Evolutionary conservation across 495 filamentous ascomycete genomes (phyloP).

Genomic region (Neurospora pannonica): DNA sequence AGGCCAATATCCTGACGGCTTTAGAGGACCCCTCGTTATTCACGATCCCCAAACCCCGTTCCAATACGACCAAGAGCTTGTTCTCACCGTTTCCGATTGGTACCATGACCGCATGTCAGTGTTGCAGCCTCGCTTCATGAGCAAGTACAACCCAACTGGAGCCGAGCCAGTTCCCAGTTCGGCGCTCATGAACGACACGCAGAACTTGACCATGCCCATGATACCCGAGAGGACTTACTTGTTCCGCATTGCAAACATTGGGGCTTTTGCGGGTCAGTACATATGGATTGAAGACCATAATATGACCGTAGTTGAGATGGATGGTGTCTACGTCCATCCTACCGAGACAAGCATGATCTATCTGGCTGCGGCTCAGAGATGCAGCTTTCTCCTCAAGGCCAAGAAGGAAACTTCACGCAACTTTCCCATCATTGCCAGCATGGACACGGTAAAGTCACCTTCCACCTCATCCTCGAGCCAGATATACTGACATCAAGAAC

Average conservation of each 20-base stretch:
- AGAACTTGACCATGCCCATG: conserved; percentile 41
- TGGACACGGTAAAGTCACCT: conserved; percentile 44
- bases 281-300: conserved; percentile 69
- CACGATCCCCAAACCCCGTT: conserved; percentile 57
- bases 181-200: conserved; percentile 61
- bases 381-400: conserved; percentile 56
- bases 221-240: conserved; percentile 70
- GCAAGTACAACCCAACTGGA: conserved; percentile 47
- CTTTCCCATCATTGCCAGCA: conserved; percentile 55
- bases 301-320: conserved; percentile 48
- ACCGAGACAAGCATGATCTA: conserved; percentile 54
- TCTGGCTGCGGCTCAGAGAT: conserved; percentile 60
- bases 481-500: conserved; percentile 2
- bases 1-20: conserved; percentile 67
- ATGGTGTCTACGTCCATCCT: conserved; percentile 49
- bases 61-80: conserved; percentile 56
- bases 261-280: conserved; percentile 58
- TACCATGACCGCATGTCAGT: conserved; percentile 52
- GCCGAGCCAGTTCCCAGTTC: conserved; percentile 59
- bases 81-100: conserved; percentile 60
- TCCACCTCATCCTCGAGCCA: not conserved
- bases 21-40: conserved; percentile 61
- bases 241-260: conserved; percentile 64
- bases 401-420: conserved; percentile 55
- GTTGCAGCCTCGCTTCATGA: conserved; percentile 48